Base-by-base conservation (phyloP, 352 stramenopile species). In the Pythium scleroteichum region DNA sequence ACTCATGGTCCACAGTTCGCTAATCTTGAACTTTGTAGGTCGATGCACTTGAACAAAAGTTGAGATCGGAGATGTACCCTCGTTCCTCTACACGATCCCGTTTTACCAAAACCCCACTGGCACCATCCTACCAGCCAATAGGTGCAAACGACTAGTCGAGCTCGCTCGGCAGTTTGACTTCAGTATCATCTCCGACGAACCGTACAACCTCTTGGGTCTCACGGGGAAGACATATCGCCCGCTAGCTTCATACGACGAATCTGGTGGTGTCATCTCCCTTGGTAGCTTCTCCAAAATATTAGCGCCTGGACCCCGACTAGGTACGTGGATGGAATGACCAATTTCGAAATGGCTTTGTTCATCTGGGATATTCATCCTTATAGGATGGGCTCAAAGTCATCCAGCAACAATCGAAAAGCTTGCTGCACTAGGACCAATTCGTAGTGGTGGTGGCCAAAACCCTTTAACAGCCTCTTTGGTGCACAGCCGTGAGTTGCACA, bases 231-330 rank as follows among this genome's bases (percentile, higher is more conserved):
- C 72, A 4, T 66, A 81, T 22, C 71, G 77, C n/a, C 75, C 85
- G 8, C 69, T 95, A 16, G 77, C 82, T 9, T 87, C 79, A 16
- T 90, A 81, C 42, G 85, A 93, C 29, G 69, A 75, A 27, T 81
- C 69, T 4, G 86, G 82, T 2, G 47, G 73, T 6, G 75, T 94
- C 54, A 65, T 97, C 20, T 95, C 91, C 44, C 75, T 98, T 14
- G 91, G 88, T 20, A 97, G 85, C 56, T 98, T 98, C 56, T 97
- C 92, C n/a, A 98, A 98, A 75, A 98, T 98, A 46, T 84, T 97
- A 23, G 76, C 87, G 27, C 94, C 92, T 23, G 92, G 90, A 35
- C 73, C 98, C 29, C 84, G 94, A 46, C 72, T 96, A 9, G 94
- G 94, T 80, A 92, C 62, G 67, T 48, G 10, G 10, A 10, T 35